Percentiles rank a stretch among this genome's conserved stretches.
phyloP scores from a whole-genome alignment of 257 asterid genomes.

The Nicotiana obtusifolia region DNA sequence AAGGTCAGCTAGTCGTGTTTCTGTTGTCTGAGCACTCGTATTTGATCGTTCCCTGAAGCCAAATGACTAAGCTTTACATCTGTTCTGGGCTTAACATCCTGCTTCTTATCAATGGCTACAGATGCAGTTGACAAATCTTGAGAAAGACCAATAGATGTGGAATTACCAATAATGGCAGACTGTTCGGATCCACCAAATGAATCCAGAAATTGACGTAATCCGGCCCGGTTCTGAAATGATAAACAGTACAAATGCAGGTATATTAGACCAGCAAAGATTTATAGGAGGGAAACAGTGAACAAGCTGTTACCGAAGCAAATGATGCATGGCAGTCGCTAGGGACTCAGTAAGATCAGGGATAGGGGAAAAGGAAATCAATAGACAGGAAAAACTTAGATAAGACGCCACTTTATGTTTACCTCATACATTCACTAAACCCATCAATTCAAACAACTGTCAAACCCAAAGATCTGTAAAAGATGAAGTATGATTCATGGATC shows the following conservation, averaged over 20 bases:
- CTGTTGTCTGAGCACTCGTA: conserved; percentile 54
- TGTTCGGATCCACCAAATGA: conserved; percentile 89
- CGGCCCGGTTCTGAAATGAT: conserved; percentile 72
- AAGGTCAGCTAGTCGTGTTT: conserved; percentile 92
- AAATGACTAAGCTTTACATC: conserved; percentile 67
- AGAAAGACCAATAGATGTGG: conserved; percentile 38
- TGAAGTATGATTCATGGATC: background rate
- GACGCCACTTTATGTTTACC: background rate
- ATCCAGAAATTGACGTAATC: conserved; percentile 90
- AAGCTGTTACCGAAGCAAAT: background rate
- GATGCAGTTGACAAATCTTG: conserved; percentile 53
- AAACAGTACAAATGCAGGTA: conserved; percentile 13
- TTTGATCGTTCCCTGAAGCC: conserved; percentile 56
- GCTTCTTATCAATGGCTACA: conserved; percentile 46
- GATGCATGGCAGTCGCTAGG: background rate
- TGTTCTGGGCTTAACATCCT: conserved; percentile 51
- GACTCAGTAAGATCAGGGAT: background rate
- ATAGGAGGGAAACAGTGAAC: background rate
- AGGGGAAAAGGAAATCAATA: background rate
- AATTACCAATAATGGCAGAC: conserved; percentile 38
- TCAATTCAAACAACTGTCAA: background rate
- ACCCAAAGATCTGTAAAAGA: background rate
- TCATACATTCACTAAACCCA: background rate
- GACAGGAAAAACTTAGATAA: background rate
- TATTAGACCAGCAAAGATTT: conserved; percentile 11